phyloP scores from a whole-genome alignment of 192 early-diverging fungal species.

The Umbelopsis vinacea region DNA sequence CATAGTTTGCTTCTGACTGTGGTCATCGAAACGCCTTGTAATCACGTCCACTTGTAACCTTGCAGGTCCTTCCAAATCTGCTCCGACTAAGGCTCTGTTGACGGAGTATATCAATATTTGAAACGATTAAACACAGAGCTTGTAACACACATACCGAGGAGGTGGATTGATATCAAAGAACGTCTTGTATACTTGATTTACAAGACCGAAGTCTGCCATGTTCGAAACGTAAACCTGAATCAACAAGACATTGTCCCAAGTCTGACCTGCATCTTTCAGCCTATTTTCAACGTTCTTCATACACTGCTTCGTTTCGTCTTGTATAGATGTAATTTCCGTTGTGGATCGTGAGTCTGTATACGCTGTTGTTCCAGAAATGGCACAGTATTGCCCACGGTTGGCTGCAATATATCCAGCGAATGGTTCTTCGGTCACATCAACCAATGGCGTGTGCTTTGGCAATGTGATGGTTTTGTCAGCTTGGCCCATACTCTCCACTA shows the following conservation, averaged over 20 bases:
- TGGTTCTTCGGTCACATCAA: neutral
- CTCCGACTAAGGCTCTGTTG: conserved; percentile 65
- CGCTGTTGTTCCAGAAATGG: conserved; percentile 53
- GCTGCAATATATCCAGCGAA: neutral
- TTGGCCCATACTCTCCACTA: neutral
- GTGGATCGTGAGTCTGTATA: conserved; percentile 23
- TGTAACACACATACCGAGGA: conserved; percentile 53
- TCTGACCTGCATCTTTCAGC: conserved; percentile 43
- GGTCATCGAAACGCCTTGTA: conserved; percentile 43
- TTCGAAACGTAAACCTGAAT: conserved; percentile 71
- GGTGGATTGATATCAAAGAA: conserved; percentile 79
- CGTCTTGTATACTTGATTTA: conserved; percentile 69
- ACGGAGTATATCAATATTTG: neutral
- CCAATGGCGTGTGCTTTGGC: neutral
- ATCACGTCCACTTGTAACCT: conserved; percentile 69
- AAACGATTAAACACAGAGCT: neutral
- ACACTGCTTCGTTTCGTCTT: conserved; percentile 53
- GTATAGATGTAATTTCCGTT: conserved; percentile 32
- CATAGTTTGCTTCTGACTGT: conserved; percentile 52
- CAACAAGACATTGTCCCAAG: conserved; percentile 62
- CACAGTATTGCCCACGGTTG: conserved; percentile 10
- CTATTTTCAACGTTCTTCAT: conserved; percentile 47
- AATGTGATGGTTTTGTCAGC: neutral
- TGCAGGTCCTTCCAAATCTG: conserved; percentile 40
- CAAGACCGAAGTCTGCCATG: conserved; percentile 64